A percentile compares a stretch with the other conserved stretches of the same genome.
Evolutionary conservation across 768 basidiomycete genomes (phyloP).

Genomic region (Hygrophoropsis aurantiaca): DNA sequence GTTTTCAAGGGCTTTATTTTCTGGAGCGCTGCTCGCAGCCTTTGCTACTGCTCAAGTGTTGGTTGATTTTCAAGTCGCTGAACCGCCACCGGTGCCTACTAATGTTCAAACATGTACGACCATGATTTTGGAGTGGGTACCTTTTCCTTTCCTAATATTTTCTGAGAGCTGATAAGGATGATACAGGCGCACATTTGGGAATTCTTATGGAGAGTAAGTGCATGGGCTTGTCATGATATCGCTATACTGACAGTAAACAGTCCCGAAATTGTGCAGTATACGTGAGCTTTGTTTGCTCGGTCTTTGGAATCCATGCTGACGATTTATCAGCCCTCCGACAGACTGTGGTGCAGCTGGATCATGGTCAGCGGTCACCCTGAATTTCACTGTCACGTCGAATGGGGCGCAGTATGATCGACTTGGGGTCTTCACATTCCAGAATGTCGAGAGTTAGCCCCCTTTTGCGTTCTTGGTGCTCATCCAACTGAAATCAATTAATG

Average conservation of each 20-base stretch:
- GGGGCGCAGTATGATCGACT: constrained; percentile 77
- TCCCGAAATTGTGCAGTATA: constrained; percentile 61
- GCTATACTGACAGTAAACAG: constrained; percentile 30
- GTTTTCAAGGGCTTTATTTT: constrained; percentile 18
- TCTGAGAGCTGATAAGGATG: neutral
- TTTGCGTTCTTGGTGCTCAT: neutral
- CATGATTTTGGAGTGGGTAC: constrained; percentile 58
- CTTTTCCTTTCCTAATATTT: neutral
- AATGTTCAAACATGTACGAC: constrained; percentile 62
- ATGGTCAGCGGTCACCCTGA: constrained; percentile 74
- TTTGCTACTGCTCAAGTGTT: constrained; percentile 28
- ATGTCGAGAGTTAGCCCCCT: constrained; percentile 63
- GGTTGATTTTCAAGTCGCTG: constrained; percentile 70
- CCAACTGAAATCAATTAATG: neutral
- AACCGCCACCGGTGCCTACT: constrained; percentile 68
- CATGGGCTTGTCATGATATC: neutral
- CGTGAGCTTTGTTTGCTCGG: constrained; percentile 36
- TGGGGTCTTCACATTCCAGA: constrained; percentile 71
- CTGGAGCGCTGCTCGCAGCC: constrained; percentile 8
- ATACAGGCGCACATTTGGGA: constrained; percentile 66
- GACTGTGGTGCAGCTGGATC: constrained; percentile 69
- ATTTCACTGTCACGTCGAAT: constrained; percentile 76
- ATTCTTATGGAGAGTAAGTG: constrained; percentile 65
- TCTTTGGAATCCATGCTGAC: neutral
- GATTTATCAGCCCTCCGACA: constrained; percentile 56